These are phyloP conservation scores for Erythrobasidium hasegawianum DNA, from an alignment of 1,284 basidiomycete species.

Conservation along the genomic window DNA sequence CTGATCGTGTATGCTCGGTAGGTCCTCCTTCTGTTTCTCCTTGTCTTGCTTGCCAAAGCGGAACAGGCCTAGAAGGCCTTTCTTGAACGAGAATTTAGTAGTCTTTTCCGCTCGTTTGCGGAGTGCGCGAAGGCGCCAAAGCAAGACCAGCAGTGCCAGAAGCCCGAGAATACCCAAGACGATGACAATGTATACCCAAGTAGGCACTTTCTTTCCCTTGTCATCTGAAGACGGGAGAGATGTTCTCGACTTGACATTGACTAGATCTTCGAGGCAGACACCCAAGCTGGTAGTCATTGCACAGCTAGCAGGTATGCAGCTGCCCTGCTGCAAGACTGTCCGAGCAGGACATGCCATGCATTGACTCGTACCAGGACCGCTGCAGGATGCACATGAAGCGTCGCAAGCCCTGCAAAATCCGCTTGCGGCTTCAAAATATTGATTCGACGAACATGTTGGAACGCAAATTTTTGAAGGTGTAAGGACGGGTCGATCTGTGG, in stretches of 20 bases:
- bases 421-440: conserved; percentile 66
- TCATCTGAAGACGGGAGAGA: conserved; percentile 52
- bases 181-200: conserved; percentile 81
- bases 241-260: conserved; percentile 57
- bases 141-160: conserved; percentile 61
- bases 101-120: conserved; percentile 64
- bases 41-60: not conserved
- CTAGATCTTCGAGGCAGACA: conserved; percentile 68
- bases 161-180: conserved; percentile 71
- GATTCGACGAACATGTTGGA: conserved; percentile 63
- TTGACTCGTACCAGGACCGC: conserved; percentile 59
- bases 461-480: conserved; percentile 64
- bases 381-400: conserved; percentile 64
- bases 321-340: conserved; percentile 61
- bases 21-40: not conserved
- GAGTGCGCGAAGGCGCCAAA: conserved; percentile 64
- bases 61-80: conserved; percentile 26
- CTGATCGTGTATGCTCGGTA: conserved; percentile 14
- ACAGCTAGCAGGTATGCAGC: conserved; percentile 63
- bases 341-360: conserved; percentile 68
- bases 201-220: conserved; percentile 55
- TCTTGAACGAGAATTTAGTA: conserved; percentile 19
- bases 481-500: conserved; percentile 63
- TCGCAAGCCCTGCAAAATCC: conserved; percentile 66
- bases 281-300: conserved; percentile 65